Evolutionary conservation across 2,329 filamentous ascomycete species (phyloP), one percentile per base, ranked within the genome.

Genomic region (Botrytis elliptica): DNA sequence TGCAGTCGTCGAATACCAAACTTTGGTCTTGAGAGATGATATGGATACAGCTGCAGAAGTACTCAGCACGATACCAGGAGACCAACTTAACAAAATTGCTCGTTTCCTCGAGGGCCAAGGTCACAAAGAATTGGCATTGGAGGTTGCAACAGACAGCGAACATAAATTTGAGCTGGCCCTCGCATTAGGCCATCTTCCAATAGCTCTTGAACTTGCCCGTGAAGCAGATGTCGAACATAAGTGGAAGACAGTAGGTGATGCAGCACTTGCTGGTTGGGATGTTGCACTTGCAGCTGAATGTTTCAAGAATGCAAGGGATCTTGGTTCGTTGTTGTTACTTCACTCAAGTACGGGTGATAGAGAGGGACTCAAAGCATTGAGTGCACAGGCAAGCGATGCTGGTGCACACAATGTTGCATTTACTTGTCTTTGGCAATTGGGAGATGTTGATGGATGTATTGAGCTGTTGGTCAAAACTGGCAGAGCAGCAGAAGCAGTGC

Each of bases 31-130:
- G 29, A 92, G 96, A 73, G 95, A 92, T 70, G 96, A 99, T 79
- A 92, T 98, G 86, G 96, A 98, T 77, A 90, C 93, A 22, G 96
- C 96, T 0, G 91, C 92, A 16, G 94, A 97, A 81, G 87, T 98
- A 76, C 89, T 99, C 25, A 86, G 90, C 7, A 92, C 92, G 33
- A 95, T 99, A 55, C 94, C 95, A 0, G 85, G 90, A n/a, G 93
- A 97, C 76, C 94, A 99, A 83, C 92, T 97, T 83, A 98, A 97
- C 87, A 98, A 98, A 86, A 97, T 99, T 79, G 96, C 96, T 5
- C 91, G 96, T 36, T 99, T 99, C 87, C 87, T 99, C 71, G 96
- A 98, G 83, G 96, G 96, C 3, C 96, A 99, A 83, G 95, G 95
- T 59, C 94, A 97, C 84, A 98, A 98, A 84, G 95, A 98, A 79